phyloP scores from a whole-genome alignment of 169 alveolate species.

The Miamiensis avidus region DNA sequence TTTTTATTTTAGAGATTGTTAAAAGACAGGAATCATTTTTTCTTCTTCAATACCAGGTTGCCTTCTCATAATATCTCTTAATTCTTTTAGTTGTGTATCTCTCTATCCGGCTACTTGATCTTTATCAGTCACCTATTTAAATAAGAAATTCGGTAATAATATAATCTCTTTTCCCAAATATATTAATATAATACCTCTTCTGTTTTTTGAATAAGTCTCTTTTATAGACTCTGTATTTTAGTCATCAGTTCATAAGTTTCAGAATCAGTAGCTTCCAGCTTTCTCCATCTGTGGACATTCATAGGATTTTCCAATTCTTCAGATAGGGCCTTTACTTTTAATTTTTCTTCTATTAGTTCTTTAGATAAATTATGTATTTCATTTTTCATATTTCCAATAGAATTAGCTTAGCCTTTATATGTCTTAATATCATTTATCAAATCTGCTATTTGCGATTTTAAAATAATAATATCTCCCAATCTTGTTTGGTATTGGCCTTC shows the following conservation, averaged over 20 bases:
- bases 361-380: constrained; percentile 77
- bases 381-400: constrained; percentile 79
- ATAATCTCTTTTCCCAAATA: too few species aligned
- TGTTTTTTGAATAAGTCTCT: constrained; percentile 83
- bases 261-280: constrained; percentile 87
- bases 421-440: constrained; percentile 73
- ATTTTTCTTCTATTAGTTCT: constrained; percentile 80
- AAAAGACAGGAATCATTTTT: constrained; percentile 74
- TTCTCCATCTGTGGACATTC: constrained; percentile 91
- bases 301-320: constrained; percentile 87
- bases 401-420: constrained; percentile 78
- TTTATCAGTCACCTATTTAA: constrained; percentile 51
- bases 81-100: constrained; percentile 78
- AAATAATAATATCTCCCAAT: constrained; percentile 61
- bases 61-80: constrained; percentile 78
- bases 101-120: constrained; percentile 73
- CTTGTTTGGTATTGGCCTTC: constrained; percentile 73
- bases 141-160: too few species aligned
- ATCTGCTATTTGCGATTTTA: constrained; percentile 65
- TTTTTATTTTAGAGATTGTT: constrained; percentile 77
- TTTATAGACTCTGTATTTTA: constrained; percentile 79
- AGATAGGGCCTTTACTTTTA: constrained; percentile 76
- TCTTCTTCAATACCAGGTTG: constrained; percentile 85
- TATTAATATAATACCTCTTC: constrained; percentile 66
- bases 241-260: constrained; percentile 85